Evolutionary conservation across 2,329 filamentous ascomycete genomes (phyloP).

Genomic region (Harringtonia aguacate): DNA sequence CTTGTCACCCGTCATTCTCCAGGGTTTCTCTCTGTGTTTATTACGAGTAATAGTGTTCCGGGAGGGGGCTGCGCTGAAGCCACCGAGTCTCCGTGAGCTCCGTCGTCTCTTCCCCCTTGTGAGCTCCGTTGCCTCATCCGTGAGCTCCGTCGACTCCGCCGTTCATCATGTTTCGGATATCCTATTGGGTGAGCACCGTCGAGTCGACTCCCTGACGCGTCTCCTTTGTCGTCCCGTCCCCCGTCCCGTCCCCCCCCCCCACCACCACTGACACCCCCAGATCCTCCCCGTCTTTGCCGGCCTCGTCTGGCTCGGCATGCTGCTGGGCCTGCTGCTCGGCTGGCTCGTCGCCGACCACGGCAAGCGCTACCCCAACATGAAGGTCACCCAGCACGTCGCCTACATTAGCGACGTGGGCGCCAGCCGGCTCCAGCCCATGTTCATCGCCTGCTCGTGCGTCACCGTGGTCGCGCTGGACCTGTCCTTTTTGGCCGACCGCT

Average conservation of each 20-base stretch:
- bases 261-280: conserved; percentile 21
- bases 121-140: too few relatives aligned
- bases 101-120: too few relatives aligned
- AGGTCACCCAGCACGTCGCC: conserved; percentile 45
- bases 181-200: conserved; percentile 7
- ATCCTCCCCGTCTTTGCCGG: conserved; percentile 60
- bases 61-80: too few relatives aligned
- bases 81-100: too few relatives aligned
- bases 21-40: too few relatives aligned
- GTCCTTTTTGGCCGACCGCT: conserved; percentile 71
- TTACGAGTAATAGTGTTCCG: too few relatives aligned
- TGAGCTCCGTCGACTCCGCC: background rate
- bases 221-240: background rate
- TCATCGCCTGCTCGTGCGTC: conserved; percentile 59
- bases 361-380: conserved; percentile 53
- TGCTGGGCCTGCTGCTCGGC: conserved; percentile 59
- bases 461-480: conserved; percentile 74
- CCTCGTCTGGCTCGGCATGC: conserved; percentile 53
- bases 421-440: conserved; percentile 58
- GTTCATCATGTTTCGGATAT: background rate
- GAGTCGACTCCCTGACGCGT: background rate
- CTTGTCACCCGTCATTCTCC: too few relatives aligned
- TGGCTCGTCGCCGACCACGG: conserved; percentile 50
- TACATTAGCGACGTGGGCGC: conserved; percentile 60
- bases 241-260: background rate